Base-by-base conservation (phyloP, 148 eudicot genomes). In the Salicornia ramosissima region DNA sequence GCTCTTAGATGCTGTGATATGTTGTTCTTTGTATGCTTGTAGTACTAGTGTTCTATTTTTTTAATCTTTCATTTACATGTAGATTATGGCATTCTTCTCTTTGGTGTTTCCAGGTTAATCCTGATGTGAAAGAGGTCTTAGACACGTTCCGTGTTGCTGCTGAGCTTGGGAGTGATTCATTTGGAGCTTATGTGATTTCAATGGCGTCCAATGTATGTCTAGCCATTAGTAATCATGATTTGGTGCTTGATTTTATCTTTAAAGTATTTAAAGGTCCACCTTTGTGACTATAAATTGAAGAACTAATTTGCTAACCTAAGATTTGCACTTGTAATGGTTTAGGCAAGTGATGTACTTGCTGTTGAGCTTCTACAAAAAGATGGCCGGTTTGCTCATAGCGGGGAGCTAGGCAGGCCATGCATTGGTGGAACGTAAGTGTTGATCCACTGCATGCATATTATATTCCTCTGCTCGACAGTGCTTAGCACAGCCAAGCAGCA, bases 331-430 rank as follows among this genome's bases (percentile, higher is more conserved):
- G 31, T 51, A 62, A 52, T 61, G 39, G 70, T 67, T 54, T 83
- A 92, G 97, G 97, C 96, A 47, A 92, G 93, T 70, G 94, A 90
- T 80, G 98, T 90, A 70, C 91, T 92, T 30, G 94, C 94, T 18
- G 94, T 92, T 78, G 96, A 92, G 87, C 96, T 92, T 65, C 81
- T 90, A 74, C 98, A 90, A 85, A 92, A 92, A 81, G 94, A 88
- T 75, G 86, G 91, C 19, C 86, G 88, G 53, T 91, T 92, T 70
- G 79, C 91, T 78, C 82, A 82, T 69, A 75, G 87, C 39, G 96
- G 96, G 67, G 83, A 85, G 76, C 75, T 74, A 70, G 90, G 94
- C 75, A 83, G 78, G 75, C 79, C 86, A 76, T 87, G 90, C 78
- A 86, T 87, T 63, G 90, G 91, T 63, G 93, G 91, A 79, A 84